phyloP scores from a whole-genome alignment of 805 yeast genomes.

The Teunomyces stri region DNA sequence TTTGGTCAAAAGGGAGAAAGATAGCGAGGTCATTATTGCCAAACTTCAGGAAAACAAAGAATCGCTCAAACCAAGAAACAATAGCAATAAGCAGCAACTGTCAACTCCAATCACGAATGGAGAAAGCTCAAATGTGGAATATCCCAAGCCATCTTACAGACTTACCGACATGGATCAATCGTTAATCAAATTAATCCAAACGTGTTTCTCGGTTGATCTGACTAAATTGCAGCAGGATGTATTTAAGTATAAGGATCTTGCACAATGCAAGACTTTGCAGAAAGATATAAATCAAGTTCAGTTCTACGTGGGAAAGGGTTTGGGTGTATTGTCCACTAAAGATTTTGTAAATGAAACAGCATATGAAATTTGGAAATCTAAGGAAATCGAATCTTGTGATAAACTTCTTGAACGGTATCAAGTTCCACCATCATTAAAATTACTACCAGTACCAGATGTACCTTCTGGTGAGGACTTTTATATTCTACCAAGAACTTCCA shows the following conservation, averaged over 20 bases:
- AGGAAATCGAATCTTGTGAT: constrained; percentile 24
- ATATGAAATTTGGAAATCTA: constrained; percentile 32
- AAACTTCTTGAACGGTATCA: constrained; percentile 27
- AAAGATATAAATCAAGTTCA: constrained; percentile 33
- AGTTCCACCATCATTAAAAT: constrained; percentile 30
- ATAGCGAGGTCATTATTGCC: constrained; percentile 35
- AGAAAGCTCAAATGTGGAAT: constrained; percentile 13
- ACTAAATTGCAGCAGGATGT: constrained; percentile 56
- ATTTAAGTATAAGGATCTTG: constrained; percentile 34
- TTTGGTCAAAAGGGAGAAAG: constrained; percentile 36
- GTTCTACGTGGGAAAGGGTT: constrained; percentile 35
- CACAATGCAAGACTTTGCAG: constrained; percentile 39
- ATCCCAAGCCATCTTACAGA: constrained; percentile 49
- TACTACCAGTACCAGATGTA: constrained; percentile 29
- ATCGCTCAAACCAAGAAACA: constrained; percentile 28
- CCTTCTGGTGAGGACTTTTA: constrained; percentile 39
- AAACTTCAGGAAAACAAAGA: constrained; percentile 45
- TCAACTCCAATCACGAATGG: not conserved
- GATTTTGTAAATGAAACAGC: constrained; percentile 21
- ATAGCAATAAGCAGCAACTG: constrained; percentile 13
- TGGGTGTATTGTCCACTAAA: constrained; percentile 37
- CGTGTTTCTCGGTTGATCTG: constrained; percentile 49
- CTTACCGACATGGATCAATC: constrained; percentile 56
- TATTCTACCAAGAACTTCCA: constrained; percentile 29
- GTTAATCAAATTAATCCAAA: constrained; percentile 36